Evolutionary conservation across 805 yeast genomes (phyloP), one percentile per base, ranked within the genome.

Genomic region (Lipomyces japonicus): DNA sequence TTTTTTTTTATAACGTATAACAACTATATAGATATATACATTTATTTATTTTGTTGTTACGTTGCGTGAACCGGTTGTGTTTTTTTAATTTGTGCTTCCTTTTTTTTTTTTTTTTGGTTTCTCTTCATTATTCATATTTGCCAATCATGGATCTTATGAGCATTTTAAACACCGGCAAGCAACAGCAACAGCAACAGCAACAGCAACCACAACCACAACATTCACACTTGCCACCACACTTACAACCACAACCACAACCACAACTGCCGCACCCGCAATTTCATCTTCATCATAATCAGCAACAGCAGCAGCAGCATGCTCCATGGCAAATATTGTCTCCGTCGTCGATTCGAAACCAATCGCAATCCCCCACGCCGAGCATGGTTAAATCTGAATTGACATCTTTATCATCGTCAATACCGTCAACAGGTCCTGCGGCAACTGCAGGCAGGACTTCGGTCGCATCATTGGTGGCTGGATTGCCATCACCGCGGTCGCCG

Each of bases 301-400:
- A 34, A 19, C 41, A 16, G 19, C 41, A 10, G 14, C 45, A 5
- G 41, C 49, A 10, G n/a, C 50, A 26, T 47, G 56, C 58, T 12
- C 48, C 18, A 12, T 6, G 19, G 37, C 36, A 50, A 28, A 48
- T 52, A 55, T 49, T 57, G 48, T 54, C 53, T 18, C 7, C 6
- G 6, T 52, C 57, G 39, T 53, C 58, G 34, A 31, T 46, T 36
- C 48, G 57, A 38, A 49, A 36, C 39, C 50, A 39, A 36, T 52
- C 58, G n/a, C 58, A 53, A 48, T 54, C 58, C 14, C 58, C 58
- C 25, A 54, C 58, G 12, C 58, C 58, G 16, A 41, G 48, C 16
- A 48, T 54, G 31, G 53, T 49, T 36, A 46, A 45, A 47, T 51
- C 56, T 3, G 58, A 54, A 48, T n/a, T n/a, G n/a, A n/a, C n/a